Evolutionary conservation across 768 basidiomycete genomes (phyloP).

Genomic region (Trametes sanguinea): DNA sequence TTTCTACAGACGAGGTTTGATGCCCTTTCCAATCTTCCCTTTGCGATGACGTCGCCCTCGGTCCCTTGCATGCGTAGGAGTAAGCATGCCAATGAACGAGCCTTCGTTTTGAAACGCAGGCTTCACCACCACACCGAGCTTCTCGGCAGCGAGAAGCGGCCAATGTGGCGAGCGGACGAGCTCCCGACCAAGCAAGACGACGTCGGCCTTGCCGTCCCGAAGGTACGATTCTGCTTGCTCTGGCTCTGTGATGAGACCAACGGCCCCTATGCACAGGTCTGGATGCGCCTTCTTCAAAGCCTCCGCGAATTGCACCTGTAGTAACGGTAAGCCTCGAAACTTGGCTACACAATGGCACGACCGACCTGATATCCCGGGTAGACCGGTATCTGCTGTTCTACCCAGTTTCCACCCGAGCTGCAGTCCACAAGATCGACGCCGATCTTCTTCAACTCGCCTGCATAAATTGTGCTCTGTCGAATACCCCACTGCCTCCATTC

Average conservation of each 20-base stretch:
- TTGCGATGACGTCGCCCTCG: too few relatives aligned
- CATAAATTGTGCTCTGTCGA: constrained; percentile 68
- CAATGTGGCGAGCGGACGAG: constrained; percentile 68
- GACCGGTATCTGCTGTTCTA: constrained; percentile 55
- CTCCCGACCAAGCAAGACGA: constrained; percentile 67
- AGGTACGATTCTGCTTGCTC: constrained; percentile 62
- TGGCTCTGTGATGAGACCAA: constrained; percentile 73
- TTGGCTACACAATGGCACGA: neutral
- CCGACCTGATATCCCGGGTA: constrained; percentile 63
- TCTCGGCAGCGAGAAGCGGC: constrained; percentile 59
- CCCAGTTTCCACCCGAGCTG: constrained; percentile 61
- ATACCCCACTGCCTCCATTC: constrained; percentile 74
- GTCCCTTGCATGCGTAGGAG: too few relatives aligned
- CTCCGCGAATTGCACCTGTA: constrained; percentile 67
- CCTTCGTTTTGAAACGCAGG: constrained; percentile 39
- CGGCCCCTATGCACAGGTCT: constrained; percentile 57
- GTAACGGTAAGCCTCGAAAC: too few relatives aligned
- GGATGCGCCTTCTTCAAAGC: constrained; percentile 63
- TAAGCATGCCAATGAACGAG: too few relatives aligned
- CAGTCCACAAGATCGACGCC: constrained; percentile 81
- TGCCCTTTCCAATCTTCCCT: too few relatives aligned
- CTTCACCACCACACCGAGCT: constrained; percentile 64
- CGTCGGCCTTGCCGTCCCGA: constrained; percentile 67
- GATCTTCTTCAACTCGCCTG: constrained; percentile 53
- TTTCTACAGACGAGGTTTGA: too few relatives aligned